Base-by-base conservation (phyloP, 2,329 filamentous ascomycete species). In the Aschersonia sp. region DNA sequence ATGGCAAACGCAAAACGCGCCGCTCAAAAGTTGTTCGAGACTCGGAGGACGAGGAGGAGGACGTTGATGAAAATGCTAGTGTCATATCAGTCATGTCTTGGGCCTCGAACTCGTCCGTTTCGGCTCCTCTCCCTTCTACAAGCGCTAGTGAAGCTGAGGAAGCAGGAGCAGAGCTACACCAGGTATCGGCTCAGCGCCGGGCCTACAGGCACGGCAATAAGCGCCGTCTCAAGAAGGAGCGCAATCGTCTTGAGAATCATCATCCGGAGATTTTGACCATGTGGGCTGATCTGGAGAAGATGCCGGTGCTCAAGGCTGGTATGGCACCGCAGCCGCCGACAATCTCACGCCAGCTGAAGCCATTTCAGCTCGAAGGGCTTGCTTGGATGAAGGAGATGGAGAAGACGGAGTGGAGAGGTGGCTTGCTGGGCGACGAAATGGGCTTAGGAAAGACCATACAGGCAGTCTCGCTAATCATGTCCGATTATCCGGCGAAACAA, bases 361-460 rank as follows among this genome's bases (percentile, higher is more conserved):
- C 84, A 0, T 98, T 97, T 61, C 92, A 98, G 60, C 79, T 95
- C 5, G 85, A 96, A 64, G 92, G 92, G 5, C 71, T 98, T 40
- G 82, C 87, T 46, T 98, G 92, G 92, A 94, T 98, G 87, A 79
- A 76, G 51, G 81, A 76, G 48, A 94, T 97, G 74, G 92, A 98
- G 62, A 71, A 85, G 64, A 84, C 79, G 0, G 68, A 83, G 40
- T 97, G 89, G 76, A 86, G 81, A 58, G 92, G 92, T 14, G 92
- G 92, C 11, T 72, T 98, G 2, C 75, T 98, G 2, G 92, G 92
- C 50, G 92, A 98, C 56, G 92, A 98, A 66, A 98, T 98, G 92
- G 92, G 92, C 6, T 85, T 98, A 68, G 92, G 92, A 45, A 98
- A 98, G 69, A 98, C 92, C 0, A 97, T 98, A 46, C 92, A 98